Base-by-base conservation (phyloP, 352 stramenopile species). In the Plasmopara viticola region DNA sequence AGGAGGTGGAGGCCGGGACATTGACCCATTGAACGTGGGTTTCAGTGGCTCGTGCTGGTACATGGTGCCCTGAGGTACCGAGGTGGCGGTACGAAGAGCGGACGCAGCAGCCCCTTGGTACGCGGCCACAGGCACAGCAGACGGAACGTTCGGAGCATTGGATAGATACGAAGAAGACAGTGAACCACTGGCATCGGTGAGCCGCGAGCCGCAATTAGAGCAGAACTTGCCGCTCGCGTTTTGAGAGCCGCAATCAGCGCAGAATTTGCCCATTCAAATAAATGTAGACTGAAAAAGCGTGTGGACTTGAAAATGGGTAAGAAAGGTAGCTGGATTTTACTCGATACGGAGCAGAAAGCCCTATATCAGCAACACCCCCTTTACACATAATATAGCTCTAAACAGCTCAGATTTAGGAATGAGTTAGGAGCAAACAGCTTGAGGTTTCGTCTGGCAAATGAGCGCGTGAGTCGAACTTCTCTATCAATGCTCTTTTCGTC, bases 221-320 rank as follows among this genome's bases (percentile, higher is more conserved):
- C 76, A 87, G 64, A 87, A 87, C 58, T 71, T 78, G 57, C 70
- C 71, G 53, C 72, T 66, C 8, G 57, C 71, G 53, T 62, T 67
- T 50, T 68, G 48, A 35, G 75, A 65, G 62, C 72, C 72, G 49
- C 74, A 86, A 48, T 86, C 64, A n/a, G 70, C 48, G 58, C 74
- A 86, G 53, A 81, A 81, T 58, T 81, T 81, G 48, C 53, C 44
- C 74, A 83, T 83, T n/a, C n/a, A n/a, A n/a, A n/a, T n/a, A n/a
- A n/a, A n/a, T n/a, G n/a, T n/a, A n/a, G n/a, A n/a, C n/a, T n/a
- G n/a, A n/a, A n/a, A n/a, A n/a, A n/a, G n/a, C 18, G 18, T 28
- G 31, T 35, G 31, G 31, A 12, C 6, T 12, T 35, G 31, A 35
- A 8, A 12, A 35, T 35, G 31, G 10, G 31, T 35, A 35, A 35